Conservation (phyloP, 768 basidiomycete genomes). For the Trametes cingulata region DNA sequence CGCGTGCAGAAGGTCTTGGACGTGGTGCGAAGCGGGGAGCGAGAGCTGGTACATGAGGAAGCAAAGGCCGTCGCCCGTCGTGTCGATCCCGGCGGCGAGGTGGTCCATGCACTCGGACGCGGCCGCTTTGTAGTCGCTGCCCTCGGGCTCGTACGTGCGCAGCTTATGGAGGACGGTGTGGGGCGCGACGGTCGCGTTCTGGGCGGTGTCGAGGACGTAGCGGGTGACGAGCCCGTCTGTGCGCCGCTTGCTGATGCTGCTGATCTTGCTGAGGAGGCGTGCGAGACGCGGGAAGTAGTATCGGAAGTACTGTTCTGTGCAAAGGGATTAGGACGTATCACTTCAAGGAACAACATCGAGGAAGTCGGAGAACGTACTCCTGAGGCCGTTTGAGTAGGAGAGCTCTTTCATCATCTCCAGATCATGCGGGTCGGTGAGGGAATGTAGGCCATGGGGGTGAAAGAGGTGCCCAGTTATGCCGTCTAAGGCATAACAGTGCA, state of each 20-base stretch:
- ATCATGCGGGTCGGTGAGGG: constrained; percentile 13
- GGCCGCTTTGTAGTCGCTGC: constrained; percentile 1
- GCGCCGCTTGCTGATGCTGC: background rate
- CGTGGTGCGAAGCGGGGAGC: constrained; percentile 11
- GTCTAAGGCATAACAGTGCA: constrained; percentile 27
- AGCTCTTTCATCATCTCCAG: constrained; percentile 21
- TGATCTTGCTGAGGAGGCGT: background rate
- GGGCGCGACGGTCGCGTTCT: constrained; percentile 11
- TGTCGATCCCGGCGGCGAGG: constrained; percentile 25
- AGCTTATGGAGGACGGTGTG: constrained; percentile 26
- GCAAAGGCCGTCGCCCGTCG: constrained; percentile 28
- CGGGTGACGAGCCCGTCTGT: constrained; percentile 6
- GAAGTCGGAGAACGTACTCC: background rate
- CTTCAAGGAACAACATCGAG: no score
- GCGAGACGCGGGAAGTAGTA: constrained; percentile 17
- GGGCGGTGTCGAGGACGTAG: constrained; percentile 19
- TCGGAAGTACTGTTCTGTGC: constrained; percentile 16
- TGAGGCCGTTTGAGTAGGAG: constrained; percentile 14
- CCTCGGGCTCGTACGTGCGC: background rate
- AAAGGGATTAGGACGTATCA: background rate
- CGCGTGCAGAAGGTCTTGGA: constrained; percentile 21
- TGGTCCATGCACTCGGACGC: constrained; percentile 30
- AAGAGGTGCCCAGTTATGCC: constrained; percentile 24
- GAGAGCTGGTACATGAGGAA: constrained; percentile 28
- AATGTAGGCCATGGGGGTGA: constrained; percentile 19